These are phyloP conservation scores for Priceomyces carsonii DNA, from an alignment of 805 yeast species.

Conservation along the genomic window DNA sequence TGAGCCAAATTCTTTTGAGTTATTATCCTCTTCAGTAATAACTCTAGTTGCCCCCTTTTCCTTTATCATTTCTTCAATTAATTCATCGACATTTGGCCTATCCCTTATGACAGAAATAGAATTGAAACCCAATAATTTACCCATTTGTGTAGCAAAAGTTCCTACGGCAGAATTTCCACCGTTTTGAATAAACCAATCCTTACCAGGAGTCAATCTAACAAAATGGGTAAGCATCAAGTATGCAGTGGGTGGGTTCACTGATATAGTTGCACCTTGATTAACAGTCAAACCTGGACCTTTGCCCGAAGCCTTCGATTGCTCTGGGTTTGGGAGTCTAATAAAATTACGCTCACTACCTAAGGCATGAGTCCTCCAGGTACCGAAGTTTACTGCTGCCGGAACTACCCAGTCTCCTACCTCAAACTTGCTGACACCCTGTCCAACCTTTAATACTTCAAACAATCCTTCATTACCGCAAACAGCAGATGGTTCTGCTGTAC, in stretches of 20 bases:
- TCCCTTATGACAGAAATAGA: slow-evolving; percentile 88
- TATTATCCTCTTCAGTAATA: slow-evolving; percentile 83
- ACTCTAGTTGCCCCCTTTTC: slow-evolving; percentile 82
- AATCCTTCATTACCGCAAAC: slow-evolving; percentile 95
- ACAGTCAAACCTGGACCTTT: slow-evolving; percentile 32
- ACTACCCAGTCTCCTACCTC: slow-evolving; percentile 84
- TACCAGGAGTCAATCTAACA: slow-evolving; percentile 56
- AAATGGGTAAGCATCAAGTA: slow-evolving; percentile 80
- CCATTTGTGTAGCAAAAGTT: slow-evolving; percentile 86
- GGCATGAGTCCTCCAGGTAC: slow-evolving; percentile 85
- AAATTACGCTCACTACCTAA: slow-evolving; percentile 53
- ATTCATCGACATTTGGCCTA: slow-evolving; percentile 71
- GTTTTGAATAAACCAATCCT: slow-evolving; percentile 91
- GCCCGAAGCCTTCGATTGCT: slow-evolving; percentile 44
- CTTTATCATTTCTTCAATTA: slow-evolving; percentile 50
- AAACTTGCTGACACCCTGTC: slow-evolving; percentile 49
- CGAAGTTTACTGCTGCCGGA: slow-evolving; percentile 75
- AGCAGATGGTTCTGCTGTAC: slow-evolving; percentile 66
- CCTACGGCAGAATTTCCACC: slow-evolving; percentile 98
- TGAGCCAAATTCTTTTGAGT: slow-evolving; percentile 63
- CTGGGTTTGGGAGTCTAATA: slow-evolving; percentile 56
- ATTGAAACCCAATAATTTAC: slow-evolving; percentile 72
- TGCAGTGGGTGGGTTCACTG: slow-evolving; percentile 93
- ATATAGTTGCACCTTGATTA: slow-evolving; percentile 79
- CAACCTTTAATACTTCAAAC: slow-evolving; percentile 78